Conservation (phyloP, 148 eudicot species). For the Vaccinium vitisidaea region DNA sequence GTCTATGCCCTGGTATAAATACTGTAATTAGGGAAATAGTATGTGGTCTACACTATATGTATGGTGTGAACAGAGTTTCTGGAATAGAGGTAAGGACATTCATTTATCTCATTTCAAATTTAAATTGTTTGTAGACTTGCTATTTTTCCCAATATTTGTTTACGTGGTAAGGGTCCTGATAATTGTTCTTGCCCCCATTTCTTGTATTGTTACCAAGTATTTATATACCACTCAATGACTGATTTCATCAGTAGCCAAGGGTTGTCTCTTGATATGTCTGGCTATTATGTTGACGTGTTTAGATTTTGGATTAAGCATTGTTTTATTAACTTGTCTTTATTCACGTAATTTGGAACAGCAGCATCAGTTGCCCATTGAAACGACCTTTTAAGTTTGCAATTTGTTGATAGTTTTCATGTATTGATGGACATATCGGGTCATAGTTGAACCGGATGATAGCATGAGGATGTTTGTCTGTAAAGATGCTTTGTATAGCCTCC, state of each 20-base stretch:
- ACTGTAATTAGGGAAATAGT: slow-evolving; percentile 54
- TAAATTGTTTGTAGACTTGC: background rate
- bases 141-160: background rate
- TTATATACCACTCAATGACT: too few species aligned
- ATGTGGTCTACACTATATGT: slow-evolving; percentile 52
- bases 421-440: background rate
- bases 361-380: background rate
- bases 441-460: background rate
- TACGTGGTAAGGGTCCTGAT: background rate
- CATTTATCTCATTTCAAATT: background rate
- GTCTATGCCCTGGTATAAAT: slow-evolving; percentile 55
- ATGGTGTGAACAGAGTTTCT: slow-evolving; percentile 43
- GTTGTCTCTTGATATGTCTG: background rate
- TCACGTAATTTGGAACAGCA: background rate
- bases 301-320: background rate
- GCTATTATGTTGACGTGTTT: background rate
- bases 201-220: background rate
- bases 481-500: background rate
- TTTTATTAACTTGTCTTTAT: background rate
- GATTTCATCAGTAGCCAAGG: background rate
- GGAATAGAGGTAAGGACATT: slow-evolving; percentile 46
- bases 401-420: background rate
- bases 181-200: background rate
- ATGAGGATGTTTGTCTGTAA: background rate
- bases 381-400: background rate